Evolutionary conservation across 768 basidiomycete genomes (phyloP), one percentile per base, ranked within the genome.

Genomic region (Gloeostereum incarnatum): DNA sequence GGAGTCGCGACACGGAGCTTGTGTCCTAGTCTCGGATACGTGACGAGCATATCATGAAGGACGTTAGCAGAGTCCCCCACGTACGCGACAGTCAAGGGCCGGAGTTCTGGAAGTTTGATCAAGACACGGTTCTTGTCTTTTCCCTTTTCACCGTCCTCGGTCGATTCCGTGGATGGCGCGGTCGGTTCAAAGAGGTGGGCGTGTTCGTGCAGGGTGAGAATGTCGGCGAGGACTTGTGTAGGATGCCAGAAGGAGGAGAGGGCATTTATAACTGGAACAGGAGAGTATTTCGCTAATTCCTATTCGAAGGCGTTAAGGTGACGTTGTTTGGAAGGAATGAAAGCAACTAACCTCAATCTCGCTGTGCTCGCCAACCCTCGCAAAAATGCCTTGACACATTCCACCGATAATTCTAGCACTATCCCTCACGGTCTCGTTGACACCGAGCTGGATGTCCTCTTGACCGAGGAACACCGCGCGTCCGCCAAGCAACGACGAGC

Each of bases 321-420:
- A 31, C 38, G 14, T 4, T 25, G 31, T 14, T 21, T 31, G 31
- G 17, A 24, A 40, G 39, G 36, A 25, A 39, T 37, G 37, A 7
- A 17, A 32, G 14, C 19, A 3, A 56, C 72, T 31, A 38, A 88
- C 92, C 74, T 94, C 93, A 35, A 98, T 82, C 56, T 99, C 96
- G 1, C 70, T 68, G 58, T 99, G 96, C 20, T 75, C 83, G 3
- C 90, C 91, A 3, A 99, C 93, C 32, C 96, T 82, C 18, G 96
- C 94, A 63, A 98, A 94, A 39, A 98, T 88, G 10, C 93, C 96
- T 58, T 97, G 81, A 41, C 83, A 87, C 93, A 98, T 96, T 3
- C 88, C 86, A 2, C 88, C 84, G 44, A 98, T 77, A 7, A 99
- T 89, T 18, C 81, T 71, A 9, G 89, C 83, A 0, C 86, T 78